A percentile compares a stretch with the other conserved stretches of the same genome.
phyloP scores from a whole-genome alignment of 495 filamentous ascomycete genomes.

The Penicillium taxi region DNA sequence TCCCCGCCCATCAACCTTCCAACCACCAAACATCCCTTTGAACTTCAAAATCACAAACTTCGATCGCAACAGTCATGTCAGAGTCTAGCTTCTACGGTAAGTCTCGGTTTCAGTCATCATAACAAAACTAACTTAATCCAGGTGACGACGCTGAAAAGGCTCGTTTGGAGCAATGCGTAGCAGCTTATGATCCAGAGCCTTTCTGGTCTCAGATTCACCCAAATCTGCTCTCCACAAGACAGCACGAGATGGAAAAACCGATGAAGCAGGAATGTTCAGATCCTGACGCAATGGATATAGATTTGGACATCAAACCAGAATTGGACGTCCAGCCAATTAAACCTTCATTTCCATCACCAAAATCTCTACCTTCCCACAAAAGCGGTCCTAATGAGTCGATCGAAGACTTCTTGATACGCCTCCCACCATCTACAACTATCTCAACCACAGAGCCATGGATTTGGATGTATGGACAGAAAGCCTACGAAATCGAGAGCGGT shows the following conservation, averaged over 20 bases:
- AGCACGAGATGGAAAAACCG: slow-evolving; percentile 9
- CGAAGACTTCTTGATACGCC: slow-evolving; percentile 52
- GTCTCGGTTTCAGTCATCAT: neutral
- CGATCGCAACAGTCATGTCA: no score
- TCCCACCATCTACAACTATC: slow-evolving; percentile 54
- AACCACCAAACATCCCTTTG: no score
- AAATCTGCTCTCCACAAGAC: slow-evolving; percentile 25
- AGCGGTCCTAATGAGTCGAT: slow-evolving; percentile 49
- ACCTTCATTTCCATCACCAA: no score
- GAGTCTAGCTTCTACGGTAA: slow-evolving; percentile 70
- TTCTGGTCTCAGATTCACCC: slow-evolving; percentile 39
- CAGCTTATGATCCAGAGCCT: slow-evolving; percentile 35
- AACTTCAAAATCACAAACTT: no score
- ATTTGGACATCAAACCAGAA: no score
- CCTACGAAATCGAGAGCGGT: slow-evolving; percentile 12
- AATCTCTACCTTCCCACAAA: slow-evolving; percentile 37
- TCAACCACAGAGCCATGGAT: slow-evolving; percentile 52
- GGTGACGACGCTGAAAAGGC: slow-evolving; percentile 45
- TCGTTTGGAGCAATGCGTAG: slow-evolving; percentile 26
- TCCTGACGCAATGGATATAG: no score
- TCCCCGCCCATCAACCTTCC: no score
- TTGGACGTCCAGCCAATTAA: no score
- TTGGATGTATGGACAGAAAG: slow-evolving; percentile 48
- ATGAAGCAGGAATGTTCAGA: no score
- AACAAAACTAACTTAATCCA: slow-evolving; percentile 20